Evolutionary conservation across 495 filamentous ascomycete species (phyloP).

Genomic region (Neurospora sp.): DNA sequence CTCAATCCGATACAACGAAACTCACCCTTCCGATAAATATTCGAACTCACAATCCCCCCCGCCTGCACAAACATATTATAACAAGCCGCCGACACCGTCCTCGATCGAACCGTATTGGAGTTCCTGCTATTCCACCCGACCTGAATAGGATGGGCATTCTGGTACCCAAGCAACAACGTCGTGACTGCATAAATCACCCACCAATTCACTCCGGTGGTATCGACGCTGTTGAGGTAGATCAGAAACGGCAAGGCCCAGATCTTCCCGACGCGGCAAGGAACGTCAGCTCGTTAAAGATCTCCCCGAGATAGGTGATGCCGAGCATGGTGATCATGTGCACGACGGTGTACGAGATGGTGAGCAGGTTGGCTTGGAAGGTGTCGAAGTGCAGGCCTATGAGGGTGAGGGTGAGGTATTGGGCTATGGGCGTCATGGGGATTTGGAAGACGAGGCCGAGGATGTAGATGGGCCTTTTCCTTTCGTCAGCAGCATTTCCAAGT

Average conservation of each 20-base stretch:
- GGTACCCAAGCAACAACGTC: slow-evolving; percentile 46
- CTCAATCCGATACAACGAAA: not conserved
- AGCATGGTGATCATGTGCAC: slow-evolving; percentile 37
- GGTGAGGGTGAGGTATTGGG: slow-evolving; percentile 55
- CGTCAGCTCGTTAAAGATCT: slow-evolving; percentile 42
- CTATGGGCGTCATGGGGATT: slow-evolving; percentile 47
- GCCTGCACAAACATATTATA: slow-evolving; percentile 62
- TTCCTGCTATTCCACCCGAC: slow-evolving; percentile 58
- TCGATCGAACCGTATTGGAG: slow-evolving; percentile 44
- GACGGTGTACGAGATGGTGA: slow-evolving; percentile 30
- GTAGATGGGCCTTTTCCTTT: slow-evolving; percentile 46
- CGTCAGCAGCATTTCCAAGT: not conserved
- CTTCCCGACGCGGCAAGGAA: slow-evolving; percentile 25
- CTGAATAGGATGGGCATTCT: slow-evolving; percentile 50
- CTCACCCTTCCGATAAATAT: slow-evolving; percentile 48
- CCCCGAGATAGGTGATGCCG: slow-evolving; percentile 37
- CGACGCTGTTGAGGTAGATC: slow-evolving; percentile 39
- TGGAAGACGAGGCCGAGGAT: slow-evolving; percentile 52
- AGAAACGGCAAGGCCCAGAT: slow-evolving; percentile 49
- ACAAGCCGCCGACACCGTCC: slow-evolving; percentile 46
- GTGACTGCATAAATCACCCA: slow-evolving; percentile 50
- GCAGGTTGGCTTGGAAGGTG: slow-evolving; percentile 56
- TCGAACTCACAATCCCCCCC: slow-evolving; percentile 49
- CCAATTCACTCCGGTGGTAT: slow-evolving; percentile 33
- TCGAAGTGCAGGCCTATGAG: slow-evolving; percentile 51